phyloP scores from a whole-genome alignment of 106 monocot species.

The Apostasia shenzhenica region DNA sequence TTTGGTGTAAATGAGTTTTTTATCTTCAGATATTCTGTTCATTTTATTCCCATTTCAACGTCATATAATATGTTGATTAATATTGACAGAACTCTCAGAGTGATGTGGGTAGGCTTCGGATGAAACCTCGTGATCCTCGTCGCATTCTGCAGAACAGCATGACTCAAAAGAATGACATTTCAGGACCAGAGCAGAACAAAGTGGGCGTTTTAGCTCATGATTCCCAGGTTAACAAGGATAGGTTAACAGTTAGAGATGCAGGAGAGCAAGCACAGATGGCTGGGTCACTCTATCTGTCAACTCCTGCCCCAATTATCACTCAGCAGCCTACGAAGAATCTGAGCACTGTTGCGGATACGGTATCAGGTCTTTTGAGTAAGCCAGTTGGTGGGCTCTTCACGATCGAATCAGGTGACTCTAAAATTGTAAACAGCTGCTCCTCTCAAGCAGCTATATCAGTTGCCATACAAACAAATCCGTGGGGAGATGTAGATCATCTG shows the following conservation, averaged over 20 bases:
- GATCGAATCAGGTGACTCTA: slow-evolving; percentile 17
- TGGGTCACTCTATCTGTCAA: slow-evolving; percentile 14
- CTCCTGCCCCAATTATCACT: slow-evolving; percentile 10
- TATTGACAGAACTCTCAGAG: slow-evolving; percentile 26
- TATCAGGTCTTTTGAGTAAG: slow-evolving; percentile 13
- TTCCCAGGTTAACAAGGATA: slow-evolving; percentile 21
- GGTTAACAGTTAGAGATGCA: slow-evolving; percentile 18
- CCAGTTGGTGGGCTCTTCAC: slow-evolving; percentile 1
- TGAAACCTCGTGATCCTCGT: slow-evolving; percentile 97
- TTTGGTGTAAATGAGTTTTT: background rate
- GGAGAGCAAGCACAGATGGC: slow-evolving; percentile 33
- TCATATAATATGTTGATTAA: background rate
- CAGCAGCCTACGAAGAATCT: slow-evolving; percentile 26
- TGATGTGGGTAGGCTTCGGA: slow-evolving; percentile 46
- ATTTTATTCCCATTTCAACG: background rate
- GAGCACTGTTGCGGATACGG: slow-evolving; percentile 18
- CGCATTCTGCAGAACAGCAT: slow-evolving; percentile 62
- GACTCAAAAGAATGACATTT: slow-evolving; percentile 25
- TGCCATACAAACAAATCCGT: slow-evolving; percentile 28
- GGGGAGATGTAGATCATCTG: slow-evolving; percentile 81
- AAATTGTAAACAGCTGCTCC: slow-evolving; percentile 8
- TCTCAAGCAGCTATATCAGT: slow-evolving; percentile 9
- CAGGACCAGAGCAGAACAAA: slow-evolving; percentile 26
- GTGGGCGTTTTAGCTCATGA: slow-evolving; percentile 5
- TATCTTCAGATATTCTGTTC: background rate